Conservation (phyloP, 148 eudicot species). For the Chenopodium formosanum region DNA sequence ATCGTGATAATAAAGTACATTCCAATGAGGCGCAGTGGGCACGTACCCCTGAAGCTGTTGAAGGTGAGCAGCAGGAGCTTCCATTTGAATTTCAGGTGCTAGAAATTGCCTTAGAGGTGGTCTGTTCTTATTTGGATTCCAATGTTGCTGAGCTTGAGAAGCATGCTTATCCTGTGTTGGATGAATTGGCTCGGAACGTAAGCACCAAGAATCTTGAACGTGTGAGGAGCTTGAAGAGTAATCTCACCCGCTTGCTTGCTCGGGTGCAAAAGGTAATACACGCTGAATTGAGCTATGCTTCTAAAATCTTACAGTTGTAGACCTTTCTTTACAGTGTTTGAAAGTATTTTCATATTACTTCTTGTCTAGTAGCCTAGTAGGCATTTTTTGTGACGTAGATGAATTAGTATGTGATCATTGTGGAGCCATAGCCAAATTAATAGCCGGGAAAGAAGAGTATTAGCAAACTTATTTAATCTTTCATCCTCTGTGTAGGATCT, state of each 20-base stretch:
- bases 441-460: not conserved
- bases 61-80: conserved; percentile 67
- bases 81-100: conserved; percentile 95
- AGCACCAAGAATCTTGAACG: conserved; percentile 94
- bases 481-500: not conserved
- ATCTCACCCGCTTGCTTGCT: conserved; percentile 91
- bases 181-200: conserved; percentile 85
- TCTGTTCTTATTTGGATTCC: conserved; percentile 78
- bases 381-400: not conserved
- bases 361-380: not conserved
- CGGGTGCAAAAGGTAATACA: conserved; percentile 89
- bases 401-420: not conserved
- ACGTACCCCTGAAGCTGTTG: conserved; percentile 53
- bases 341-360: not conserved
- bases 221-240: conserved; percentile 92
- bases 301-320: not conserved
- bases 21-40: conserved; percentile 48
- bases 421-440: not conserved
- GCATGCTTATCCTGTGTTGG: conserved; percentile 88
- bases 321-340: not conserved
- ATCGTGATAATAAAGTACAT: conserved; percentile 41
- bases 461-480: not conserved
- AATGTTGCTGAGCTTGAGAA: conserved; percentile 84
- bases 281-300: not conserved
- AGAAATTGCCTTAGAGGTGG: conserved; percentile 89